Conservation (phyloP, 768 basidiomycete genomes). For the Gyrodon lividus region DNA sequence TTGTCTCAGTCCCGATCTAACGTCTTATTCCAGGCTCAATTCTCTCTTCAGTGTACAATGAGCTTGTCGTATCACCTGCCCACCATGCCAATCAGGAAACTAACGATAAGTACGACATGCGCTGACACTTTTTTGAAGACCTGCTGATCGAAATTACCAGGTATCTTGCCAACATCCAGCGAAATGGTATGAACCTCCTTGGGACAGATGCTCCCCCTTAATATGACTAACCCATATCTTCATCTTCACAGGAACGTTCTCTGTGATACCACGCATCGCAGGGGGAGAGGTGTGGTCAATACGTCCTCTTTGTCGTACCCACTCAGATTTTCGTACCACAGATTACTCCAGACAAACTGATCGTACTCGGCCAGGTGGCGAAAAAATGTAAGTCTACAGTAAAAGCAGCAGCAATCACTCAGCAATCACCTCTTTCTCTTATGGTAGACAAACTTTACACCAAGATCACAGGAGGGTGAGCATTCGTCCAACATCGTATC, state of each 20-base stretch:
- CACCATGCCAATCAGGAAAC: conserved; percentile 74
- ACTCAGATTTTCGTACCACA: conserved; percentile 6
- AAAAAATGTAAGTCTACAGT: conserved; percentile 48
- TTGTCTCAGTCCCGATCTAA: background rate
- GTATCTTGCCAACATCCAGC: conserved; percentile 71
- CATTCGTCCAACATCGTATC: background rate
- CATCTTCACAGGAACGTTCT: conserved; percentile 49
- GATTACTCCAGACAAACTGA: conserved; percentile 64
- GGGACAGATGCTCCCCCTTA: background rate
- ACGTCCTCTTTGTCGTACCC: background rate
- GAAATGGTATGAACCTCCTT: conserved; percentile 44
- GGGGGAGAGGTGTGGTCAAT: conserved; percentile 53
- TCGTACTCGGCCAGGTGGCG: conserved; percentile 61
- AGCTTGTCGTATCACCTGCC: conserved; percentile 57
- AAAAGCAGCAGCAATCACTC: background rate
- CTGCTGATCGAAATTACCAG: conserved; percentile 15
- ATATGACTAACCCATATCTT: background rate
- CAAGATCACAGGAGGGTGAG: conserved; percentile 47
- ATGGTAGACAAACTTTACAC: conserved; percentile 55
- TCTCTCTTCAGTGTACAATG: conserved; percentile 55
- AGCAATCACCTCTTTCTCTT: background rate
- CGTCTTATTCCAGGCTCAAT: conserved; percentile 30
- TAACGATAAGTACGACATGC: conserved; percentile 46
- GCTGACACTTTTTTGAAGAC: background rate
- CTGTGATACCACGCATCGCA: conserved; percentile 68